Base-by-base conservation (phyloP, 2,329 filamentous ascomycete species). In the Ophidiomyces ophidiicola region DNA sequence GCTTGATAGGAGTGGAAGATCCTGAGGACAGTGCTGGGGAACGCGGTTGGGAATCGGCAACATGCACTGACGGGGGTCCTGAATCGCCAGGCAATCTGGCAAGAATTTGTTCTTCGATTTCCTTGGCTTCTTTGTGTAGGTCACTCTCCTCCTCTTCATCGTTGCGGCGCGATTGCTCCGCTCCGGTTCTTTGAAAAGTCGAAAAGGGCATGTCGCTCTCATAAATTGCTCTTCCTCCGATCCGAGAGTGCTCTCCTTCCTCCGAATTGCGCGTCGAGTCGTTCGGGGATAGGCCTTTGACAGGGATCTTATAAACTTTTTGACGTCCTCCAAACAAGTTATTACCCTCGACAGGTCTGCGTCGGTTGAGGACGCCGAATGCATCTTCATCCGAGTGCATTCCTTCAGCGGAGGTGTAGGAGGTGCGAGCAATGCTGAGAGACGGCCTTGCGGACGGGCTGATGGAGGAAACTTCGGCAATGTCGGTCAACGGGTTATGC, bases 281-380 rank as follows among this genome's bases (percentile, higher is more conserved):
- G 23, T 23, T 48, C 21, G 44, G 43, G 30, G 57, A 55, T 10
- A 56, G 55, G 14, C 59, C 58, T 18, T 69, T 69, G 3, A 66
- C 67, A 0, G 82, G 70, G 47, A 94, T 82, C 58, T 85, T 87
- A 61, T 92, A 96, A 25, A 96, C 80, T 64, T 96, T 96, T 58
- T 96, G 90, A 31, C 90, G 77, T 11, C 90, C 90, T 42, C 90
- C 90, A 60, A 98, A 98, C 41, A 98, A 62, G 49, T 83, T 81
- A 55, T 96, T 98, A 32, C 88, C 86, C 55, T 96, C 88, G 1
- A 75, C 78, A 0, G 84, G 86, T 50, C 87, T 80, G 5, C 80
- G 69, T 36, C 90, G 73, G 50, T 70, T 80, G 40, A 96, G 88
- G n/a, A 96, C 71, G 57, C 59, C 63, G 6, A 68, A 64, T 3